phyloP scores from a whole-genome alignment of 202 grass and related monocot genomes.

The Cymbopogon flexuosus region DNA sequence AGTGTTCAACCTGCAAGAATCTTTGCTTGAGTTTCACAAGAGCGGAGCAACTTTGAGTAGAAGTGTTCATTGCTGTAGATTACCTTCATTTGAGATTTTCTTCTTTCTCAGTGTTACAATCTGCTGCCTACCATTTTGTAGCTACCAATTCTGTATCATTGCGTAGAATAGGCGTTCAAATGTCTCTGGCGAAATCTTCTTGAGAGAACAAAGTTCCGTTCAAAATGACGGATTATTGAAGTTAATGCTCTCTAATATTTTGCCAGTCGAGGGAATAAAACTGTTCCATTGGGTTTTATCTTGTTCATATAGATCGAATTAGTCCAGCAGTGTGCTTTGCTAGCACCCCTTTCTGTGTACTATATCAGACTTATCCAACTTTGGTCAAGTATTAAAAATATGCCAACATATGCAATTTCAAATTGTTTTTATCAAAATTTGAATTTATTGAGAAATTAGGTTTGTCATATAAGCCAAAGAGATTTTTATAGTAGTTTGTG shows the following conservation, averaged over 20 bases:
- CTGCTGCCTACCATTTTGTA: constrained; percentile 18
- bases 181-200: neutral
- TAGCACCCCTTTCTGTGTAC: neutral
- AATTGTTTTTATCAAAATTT: neutral
- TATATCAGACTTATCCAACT: neutral
- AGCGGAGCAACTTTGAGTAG: neutral
- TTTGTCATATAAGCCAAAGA: neutral
- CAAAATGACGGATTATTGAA: neutral
- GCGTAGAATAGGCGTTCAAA: neutral
- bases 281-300: neutral
- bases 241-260: neutral
- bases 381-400: neutral
- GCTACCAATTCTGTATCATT: constrained; percentile 22
- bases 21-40: neutral
- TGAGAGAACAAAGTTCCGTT: neutral
- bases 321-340: neutral
- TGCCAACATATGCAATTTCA: neutral
- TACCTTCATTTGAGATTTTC: constrained; percentile 8
- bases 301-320: neutral
- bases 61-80: constrained; percentile 10
- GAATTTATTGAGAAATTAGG: neutral
- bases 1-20: constrained; percentile 7
- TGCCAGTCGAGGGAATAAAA: neutral
- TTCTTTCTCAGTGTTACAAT: neutral
- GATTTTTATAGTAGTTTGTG: too few species aligned